Evolutionary conservation across 495 filamentous ascomycete genomes (phyloP), one percentile per base, ranked within the genome.

Genomic region (Lindgomyces ingoldianus): DNA sequence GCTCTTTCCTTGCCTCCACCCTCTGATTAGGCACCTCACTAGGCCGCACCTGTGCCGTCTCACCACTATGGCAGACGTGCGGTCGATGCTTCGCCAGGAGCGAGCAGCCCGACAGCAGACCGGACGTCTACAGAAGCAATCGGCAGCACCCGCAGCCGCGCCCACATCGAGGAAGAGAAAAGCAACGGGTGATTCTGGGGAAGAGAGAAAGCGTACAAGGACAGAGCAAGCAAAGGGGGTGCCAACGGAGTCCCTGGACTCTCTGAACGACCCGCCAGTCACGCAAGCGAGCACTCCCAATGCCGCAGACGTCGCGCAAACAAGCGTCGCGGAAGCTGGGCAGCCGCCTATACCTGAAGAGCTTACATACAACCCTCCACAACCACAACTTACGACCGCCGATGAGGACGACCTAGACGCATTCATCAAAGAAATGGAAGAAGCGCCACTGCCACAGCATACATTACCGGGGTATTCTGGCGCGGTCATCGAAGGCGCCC

Each of bases 21-120:
- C 33, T 14, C 6, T 6, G 6, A 39, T 14, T 14, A 6, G 33
- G 6, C 6, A 39, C 14, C 6, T 14, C 33, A 39, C 33, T 6
- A 39, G 6, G 3, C 9, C 21, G 24, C 19, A 46, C 57, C 18
- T 16, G 10, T 27, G 18, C 54, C 21, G 21, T n/a, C 24, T 47
- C 36, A 14, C 27, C 30, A 46, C 39, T 51, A 96, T 96, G 91
- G 84, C 91, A 64, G 91, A 96, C 72, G 88, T 92, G 16, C 88
- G 91, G 46, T 84, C 90, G 19, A 81, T 96, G 18, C 84, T 96
- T 47, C 87, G 91, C 67, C 89, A 85, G 73, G 90, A 96, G 76
- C 88, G 91, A 70, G 70, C 70, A 48, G 52, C 70, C 54, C 87
- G 91, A 75, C 87, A 70, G 82, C 86, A 33, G 76, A 77, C 56